Evolutionary conservation across 179 eudicot genomes (phyloP).

Genomic region (Nepenthes alata): DNA sequence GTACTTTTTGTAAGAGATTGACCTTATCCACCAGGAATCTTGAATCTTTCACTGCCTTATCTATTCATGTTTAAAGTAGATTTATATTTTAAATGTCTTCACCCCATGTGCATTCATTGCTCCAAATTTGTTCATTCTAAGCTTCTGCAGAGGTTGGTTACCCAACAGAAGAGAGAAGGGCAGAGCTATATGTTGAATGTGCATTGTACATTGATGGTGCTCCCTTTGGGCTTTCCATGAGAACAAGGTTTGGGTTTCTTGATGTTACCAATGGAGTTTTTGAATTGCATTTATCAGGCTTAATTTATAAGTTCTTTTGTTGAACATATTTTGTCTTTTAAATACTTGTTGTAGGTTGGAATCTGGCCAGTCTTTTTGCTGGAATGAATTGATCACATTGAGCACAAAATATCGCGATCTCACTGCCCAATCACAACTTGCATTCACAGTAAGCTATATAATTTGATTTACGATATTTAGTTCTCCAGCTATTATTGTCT

Average conservation of each 20-base stretch:
- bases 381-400: conserved; percentile 79
- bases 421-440: conserved; percentile 80
- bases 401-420: conserved; percentile 93
- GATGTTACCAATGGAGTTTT: neutral
- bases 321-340: neutral
- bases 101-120: too few species aligned
- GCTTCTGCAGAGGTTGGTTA: conserved; percentile 49
- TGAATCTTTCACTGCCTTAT: too few species aligned
- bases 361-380: conserved; percentile 74
- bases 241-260: conserved; percentile 50
- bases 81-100: too few species aligned
- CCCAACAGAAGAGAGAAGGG: conserved; percentile 53
- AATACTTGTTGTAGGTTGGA: conserved; percentile 49
- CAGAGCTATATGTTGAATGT: conserved; percentile 79
- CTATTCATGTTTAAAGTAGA: too few species aligned
- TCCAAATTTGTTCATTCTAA: conserved; percentile 6
- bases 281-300: neutral
- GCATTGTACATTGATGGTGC: conserved; percentile 86
- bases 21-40: too few species aligned
- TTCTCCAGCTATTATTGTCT: neutral
- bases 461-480: neutral
- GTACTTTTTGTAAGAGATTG: too few species aligned
- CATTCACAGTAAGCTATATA: conserved; percentile 49
- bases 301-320: neutral
- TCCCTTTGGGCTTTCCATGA: conserved; percentile 84